Evolutionary conservation across 2,329 filamentous ascomycete species (phyloP).

Genomic region (Canariomyces notabilis): DNA sequence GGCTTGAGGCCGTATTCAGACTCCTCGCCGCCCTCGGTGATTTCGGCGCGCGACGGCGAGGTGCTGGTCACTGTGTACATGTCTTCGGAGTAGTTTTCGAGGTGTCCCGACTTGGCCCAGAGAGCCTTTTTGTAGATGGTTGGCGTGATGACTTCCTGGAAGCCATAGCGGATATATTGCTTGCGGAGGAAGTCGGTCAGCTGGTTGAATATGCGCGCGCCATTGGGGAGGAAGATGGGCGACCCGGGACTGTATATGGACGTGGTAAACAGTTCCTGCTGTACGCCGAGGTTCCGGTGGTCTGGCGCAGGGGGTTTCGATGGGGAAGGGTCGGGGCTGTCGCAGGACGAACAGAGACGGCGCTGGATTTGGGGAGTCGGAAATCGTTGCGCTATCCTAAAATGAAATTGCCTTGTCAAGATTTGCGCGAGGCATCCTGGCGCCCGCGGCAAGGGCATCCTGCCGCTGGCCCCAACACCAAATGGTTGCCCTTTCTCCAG

Average conservation of each 20-base stretch:
- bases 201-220: constrained; percentile 77
- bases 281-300: constrained; percentile 55
- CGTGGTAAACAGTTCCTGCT: constrained; percentile 74
- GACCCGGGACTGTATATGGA: constrained; percentile 79
- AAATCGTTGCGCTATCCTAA: constrained; percentile 6
- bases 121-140: constrained; percentile 86
- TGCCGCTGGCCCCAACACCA: constrained; percentile 6
- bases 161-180: constrained; percentile 80
- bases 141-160: constrained; percentile 82
- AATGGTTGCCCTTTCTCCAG: not conserved
- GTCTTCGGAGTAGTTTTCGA: constrained; percentile 85
- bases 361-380: constrained; percentile 6
- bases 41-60: constrained; percentile 37
- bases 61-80: constrained; percentile 77
- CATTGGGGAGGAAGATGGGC: constrained; percentile 77
- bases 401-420: constrained; percentile 3
- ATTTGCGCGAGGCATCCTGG: constrained; percentile 16
- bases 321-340: constrained; percentile 1
- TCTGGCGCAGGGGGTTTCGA: constrained; percentile 37
- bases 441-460: constrained; percentile 21
- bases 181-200: constrained; percentile 75
- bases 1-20: constrained; percentile 81
- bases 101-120: constrained; percentile 81
- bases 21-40: constrained; percentile 42
- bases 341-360: constrained; percentile 24